Evolutionary conservation across 2,329 filamentous ascomycete species (phyloP), one percentile per base, ranked within the genome.

Genomic region (Epicoccum sorghinum): DNA sequence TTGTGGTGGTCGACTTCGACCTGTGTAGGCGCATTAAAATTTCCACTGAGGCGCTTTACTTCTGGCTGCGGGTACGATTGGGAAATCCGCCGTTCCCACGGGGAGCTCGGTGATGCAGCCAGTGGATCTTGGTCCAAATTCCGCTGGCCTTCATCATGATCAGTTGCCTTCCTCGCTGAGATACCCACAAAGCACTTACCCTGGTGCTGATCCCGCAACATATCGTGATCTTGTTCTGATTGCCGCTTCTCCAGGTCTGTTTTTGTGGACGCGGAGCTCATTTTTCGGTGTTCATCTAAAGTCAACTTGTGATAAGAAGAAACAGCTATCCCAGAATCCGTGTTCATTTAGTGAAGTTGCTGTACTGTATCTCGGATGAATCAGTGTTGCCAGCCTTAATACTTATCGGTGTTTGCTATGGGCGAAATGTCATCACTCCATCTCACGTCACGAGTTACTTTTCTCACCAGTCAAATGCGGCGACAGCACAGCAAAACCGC

Each of bases 1-100:
- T 53, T 64, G 12, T 63, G 51, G 41, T 59, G 55, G 50, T 64
- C 57, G 2, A 70, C 47, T 39, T 69, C 66, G 7, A 66, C 51
- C 10, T 61, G 25, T 12, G 67, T 70, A n/a, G 67, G 67, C 8
- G 65, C 59, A 33, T 70, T 69, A 52, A 70, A 70, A 9, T 63
- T 64, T 12, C 61, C 66, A 45, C 65, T 67, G 42, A 69, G 43
- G 38, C 60, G 48, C 24, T 47, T 53, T 7, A 65, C 46, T 38
- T 65, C 61, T 37, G 47, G 35, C n/a, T 42, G 59, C 24, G 46
- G 43, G 4, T 38, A 37, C 23, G 55, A 47, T 22, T 48, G 58
- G 13, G 46, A 40, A 41, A 42, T 42, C 49, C 42, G 12, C 52
- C 44, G 29, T 46, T 42, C 35, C 51, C 37, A 37, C 52, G 45